phyloP scores from a whole-genome alignment of 805 yeast genomes.

The Yarrowia sp. region DNA sequence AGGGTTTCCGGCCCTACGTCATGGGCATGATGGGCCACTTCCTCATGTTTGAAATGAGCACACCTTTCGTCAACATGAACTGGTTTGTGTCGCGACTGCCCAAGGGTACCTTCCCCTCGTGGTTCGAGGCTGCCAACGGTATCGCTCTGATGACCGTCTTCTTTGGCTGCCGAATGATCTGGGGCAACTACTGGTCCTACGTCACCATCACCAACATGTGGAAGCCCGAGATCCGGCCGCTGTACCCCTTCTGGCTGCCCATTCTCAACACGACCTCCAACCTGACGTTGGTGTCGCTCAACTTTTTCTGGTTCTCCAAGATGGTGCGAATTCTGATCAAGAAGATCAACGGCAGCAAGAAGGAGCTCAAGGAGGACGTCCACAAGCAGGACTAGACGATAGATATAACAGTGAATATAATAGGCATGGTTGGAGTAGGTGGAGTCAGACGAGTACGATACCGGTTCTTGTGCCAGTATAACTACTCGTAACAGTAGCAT shows the following conservation, averaged over 20 bases:
- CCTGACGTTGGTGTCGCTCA: slow-evolving; percentile 60
- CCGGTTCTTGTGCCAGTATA: too few relatives aligned
- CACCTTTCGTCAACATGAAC: slow-evolving; percentile 91
- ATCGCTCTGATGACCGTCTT: slow-evolving; percentile 56
- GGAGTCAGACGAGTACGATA: too few relatives aligned
- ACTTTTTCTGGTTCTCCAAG: slow-evolving; percentile 81
- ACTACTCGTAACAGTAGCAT: too few relatives aligned
- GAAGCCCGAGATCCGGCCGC: slow-evolving; percentile 42
- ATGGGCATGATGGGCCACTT: slow-evolving; percentile 81
- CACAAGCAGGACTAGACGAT: background rate
- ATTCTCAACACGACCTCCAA: slow-evolving; percentile 54
- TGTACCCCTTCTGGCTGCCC: slow-evolving; percentile 51
- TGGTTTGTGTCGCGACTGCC: slow-evolving; percentile 87
- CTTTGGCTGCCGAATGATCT: slow-evolving; percentile 71
- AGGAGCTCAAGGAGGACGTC: background rate
- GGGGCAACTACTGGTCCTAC: slow-evolving; percentile 79
- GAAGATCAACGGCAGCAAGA: slow-evolving; percentile 39
- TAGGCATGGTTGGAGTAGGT: too few relatives aligned
- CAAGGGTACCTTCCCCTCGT: slow-evolving; percentile 55
- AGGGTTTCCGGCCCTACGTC: slow-evolving; percentile 67
- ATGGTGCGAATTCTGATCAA: slow-evolving; percentile 75
- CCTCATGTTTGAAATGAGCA: slow-evolving; percentile 78
- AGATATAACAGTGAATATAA: background rate
- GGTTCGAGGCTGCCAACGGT: slow-evolving; percentile 64
- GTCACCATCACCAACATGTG: slow-evolving; percentile 2